A percentile compares a stretch with the other conserved stretches of the same genome.
These are phyloP conservation scores for Suillus brevipes DNA, from an alignment of 768 basidiomycete species.

Conservation along the genomic window DNA sequence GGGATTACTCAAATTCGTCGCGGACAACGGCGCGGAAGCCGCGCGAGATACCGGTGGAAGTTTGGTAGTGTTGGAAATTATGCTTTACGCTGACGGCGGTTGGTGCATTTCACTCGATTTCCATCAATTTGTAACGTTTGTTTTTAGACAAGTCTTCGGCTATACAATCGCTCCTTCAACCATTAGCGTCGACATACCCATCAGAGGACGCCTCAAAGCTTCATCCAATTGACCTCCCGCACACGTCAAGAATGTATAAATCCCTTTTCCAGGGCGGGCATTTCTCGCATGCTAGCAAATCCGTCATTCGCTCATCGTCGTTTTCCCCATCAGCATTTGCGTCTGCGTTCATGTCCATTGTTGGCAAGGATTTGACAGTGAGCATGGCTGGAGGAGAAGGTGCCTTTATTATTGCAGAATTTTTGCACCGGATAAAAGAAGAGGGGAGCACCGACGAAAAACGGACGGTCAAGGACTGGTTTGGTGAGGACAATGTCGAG, in stretches of 20 bases:
- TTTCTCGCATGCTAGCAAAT: constrained; percentile 61
- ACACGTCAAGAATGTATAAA: constrained; percentile 84
- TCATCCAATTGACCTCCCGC: constrained; percentile 80
- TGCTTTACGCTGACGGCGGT: constrained; percentile 89
- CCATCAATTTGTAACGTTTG: background rate
- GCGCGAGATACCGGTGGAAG: constrained; percentile 79
- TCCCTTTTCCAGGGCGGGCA: constrained; percentile 89
- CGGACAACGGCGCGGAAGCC: constrained; percentile 57
- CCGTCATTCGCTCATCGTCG: constrained; percentile 49
- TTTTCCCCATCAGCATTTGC: constrained; percentile 69
- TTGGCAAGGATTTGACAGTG: constrained; percentile 52
- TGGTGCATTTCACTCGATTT: constrained; percentile 23
- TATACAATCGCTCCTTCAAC: constrained; percentile 57
- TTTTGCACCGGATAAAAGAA: constrained; percentile 58
- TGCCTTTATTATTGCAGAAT: constrained; percentile 73
- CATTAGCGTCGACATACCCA: constrained; percentile 58
- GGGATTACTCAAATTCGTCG: constrained; percentile 70
- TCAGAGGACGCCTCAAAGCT: constrained; percentile 46
- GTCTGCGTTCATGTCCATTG: constrained; percentile 49
- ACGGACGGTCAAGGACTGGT: constrained; percentile 56
- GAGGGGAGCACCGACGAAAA: constrained; percentile 42
- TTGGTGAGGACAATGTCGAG: constrained; percentile 47
- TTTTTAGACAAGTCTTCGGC: constrained; percentile 68
- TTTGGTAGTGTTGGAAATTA: constrained; percentile 74
- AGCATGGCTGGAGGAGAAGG: constrained; percentile 64